A percentile compares a stretch with the other conserved stretches of the same genome.
phyloP scores from a whole-genome alignment of 257 asterid species.

The Nicotiana tomentosiformis region DNA sequence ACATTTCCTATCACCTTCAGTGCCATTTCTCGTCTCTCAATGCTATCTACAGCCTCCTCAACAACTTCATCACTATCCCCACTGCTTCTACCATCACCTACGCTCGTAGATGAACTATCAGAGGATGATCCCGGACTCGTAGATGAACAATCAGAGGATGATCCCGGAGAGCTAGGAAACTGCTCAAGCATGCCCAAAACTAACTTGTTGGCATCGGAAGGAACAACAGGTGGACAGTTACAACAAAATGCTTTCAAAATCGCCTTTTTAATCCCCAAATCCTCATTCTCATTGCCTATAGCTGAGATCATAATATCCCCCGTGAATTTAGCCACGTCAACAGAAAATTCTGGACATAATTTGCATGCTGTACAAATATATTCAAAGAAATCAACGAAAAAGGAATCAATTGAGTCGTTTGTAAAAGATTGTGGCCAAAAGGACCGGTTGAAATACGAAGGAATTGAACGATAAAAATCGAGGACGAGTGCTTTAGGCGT shows the following conservation, averaged over 20 bases:
- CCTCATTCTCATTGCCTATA: slow-evolving; percentile 30
- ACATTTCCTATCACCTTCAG: slow-evolving; percentile 56
- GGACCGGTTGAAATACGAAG: slow-evolving; percentile 41
- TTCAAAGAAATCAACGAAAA: slow-evolving; percentile 49
- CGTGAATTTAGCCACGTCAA: slow-evolving; percentile 63
- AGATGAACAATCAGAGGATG: no score
- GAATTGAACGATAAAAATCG: slow-evolving; percentile 67
- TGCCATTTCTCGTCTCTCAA: slow-evolving; percentile 65
- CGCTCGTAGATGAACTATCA: no score
- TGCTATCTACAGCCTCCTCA: slow-evolving; percentile 57
- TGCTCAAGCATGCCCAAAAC: slow-evolving; percentile 55
- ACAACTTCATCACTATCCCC: no score
- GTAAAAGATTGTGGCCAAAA: slow-evolving; percentile 91
- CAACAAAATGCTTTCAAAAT: slow-evolving; percentile 57
- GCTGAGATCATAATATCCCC: slow-evolving; percentile 63
- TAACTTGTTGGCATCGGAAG: slow-evolving; percentile 59
- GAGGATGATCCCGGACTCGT: no score
- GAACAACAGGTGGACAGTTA: slow-evolving; percentile 62
- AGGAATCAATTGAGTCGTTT: slow-evolving; percentile 52
- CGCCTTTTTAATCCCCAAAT: slow-evolving; percentile 38
- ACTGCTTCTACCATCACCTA: no score
- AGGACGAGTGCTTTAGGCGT: slow-evolving; percentile 57
- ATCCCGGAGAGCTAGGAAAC: background rate
- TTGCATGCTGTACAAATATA: slow-evolving; percentile 57
- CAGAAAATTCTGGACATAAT: slow-evolving; percentile 45